These are phyloP conservation scores for Stagonosporopsis chrysanthemi DNA, from an alignment of 2,329 filamentous ascomycete species.

Conservation along the genomic window DNA sequence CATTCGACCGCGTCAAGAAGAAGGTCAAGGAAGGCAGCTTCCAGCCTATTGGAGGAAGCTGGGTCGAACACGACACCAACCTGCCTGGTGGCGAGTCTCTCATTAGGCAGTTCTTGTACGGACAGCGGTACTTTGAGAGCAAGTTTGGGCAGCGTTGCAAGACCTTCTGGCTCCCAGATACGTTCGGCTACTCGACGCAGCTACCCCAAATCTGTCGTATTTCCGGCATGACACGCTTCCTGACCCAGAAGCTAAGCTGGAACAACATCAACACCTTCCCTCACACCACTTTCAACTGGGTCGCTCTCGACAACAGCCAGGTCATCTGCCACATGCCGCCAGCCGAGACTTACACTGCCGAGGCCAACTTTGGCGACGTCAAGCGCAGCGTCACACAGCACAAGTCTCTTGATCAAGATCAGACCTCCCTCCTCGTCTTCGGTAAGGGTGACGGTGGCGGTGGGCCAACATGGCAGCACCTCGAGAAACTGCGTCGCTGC, in stretches of 20 bases:
- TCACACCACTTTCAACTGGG: conserved; percentile 99
- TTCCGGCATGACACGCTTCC: conserved; percentile 95
- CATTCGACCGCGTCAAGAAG: conserved; percentile 87
- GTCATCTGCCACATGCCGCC: conserved; percentile 98
- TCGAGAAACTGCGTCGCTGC: conserved; percentile 93
- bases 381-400: conserved; percentile 88
- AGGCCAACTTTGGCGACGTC: conserved; percentile 93
- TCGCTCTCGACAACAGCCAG: conserved; percentile 91
- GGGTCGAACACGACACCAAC: conserved; percentile 99
- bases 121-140: conserved; percentile 92
- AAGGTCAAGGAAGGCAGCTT: conserved; percentile 92
- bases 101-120: conserved; percentile 92
- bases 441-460: conserved; percentile 97
- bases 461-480: conserved; percentile 89
- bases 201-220: conserved; percentile 91
- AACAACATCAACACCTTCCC: conserved; percentile 99
- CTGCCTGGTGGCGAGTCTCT: conserved; percentile 95
- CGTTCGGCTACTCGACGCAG: conserved; percentile 96
- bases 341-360: conserved; percentile 92
- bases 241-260: conserved; percentile 99
- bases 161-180: conserved; percentile 98
- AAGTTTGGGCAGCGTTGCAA: conserved; percentile 86
- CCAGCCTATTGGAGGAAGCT: conserved; percentile 94
- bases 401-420: conserved; percentile 94
- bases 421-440: conserved; percentile 89